phyloP scores from a whole-genome alignment of 2,329 filamentous ascomycete genomes.

The Aspergillus pseudonomiae region DNA sequence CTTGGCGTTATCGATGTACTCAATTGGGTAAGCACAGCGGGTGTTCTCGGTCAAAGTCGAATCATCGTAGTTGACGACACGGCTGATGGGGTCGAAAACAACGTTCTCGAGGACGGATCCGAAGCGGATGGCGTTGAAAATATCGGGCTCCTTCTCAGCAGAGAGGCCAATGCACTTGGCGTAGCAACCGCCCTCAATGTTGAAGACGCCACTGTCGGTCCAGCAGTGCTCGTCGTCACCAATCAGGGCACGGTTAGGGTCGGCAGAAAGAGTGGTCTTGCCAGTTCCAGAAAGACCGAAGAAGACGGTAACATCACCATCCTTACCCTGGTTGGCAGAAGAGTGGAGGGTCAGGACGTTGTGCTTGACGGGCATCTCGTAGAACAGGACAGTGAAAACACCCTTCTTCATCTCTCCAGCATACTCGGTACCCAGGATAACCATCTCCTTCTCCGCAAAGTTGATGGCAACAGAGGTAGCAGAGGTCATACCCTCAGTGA shows the following conservation, averaged over 20 bases:
- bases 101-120: constrained; percentile 98
- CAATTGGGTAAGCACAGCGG: constrained; percentile 96
- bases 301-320: constrained; percentile 97
- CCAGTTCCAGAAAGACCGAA: constrained; percentile 98
- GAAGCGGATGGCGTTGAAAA: constrained; percentile 92
- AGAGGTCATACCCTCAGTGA: constrained; percentile 97
- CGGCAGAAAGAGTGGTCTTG: constrained; percentile 97
- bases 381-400: constrained; percentile 98
- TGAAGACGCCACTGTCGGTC: constrained; percentile 96
- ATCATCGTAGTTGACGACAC: constrained; percentile 94
- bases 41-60: constrained; percentile 96
- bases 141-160: constrained; percentile 98
- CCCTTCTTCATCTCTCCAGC: constrained; percentile 98
- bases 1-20: constrained; percentile 99
- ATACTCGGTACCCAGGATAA: constrained; percentile 98
- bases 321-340: constrained; percentile 93
- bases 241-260: constrained; percentile 93
- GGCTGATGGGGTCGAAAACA: constrained; percentile 89
- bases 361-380: constrained; percentile 99
- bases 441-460: constrained; percentile 99
- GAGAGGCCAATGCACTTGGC: constrained; percentile 98
- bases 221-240: constrained; percentile 99
- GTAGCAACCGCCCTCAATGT: constrained; percentile 99
- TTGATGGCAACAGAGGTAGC: constrained; percentile 98
- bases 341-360: constrained; percentile 98